Percentiles rank a stretch among this genome's conserved stretches.
phyloP scores from a whole-genome alignment of 1,284 basidiomycete genomes.

The Leccinum fallax region DNA sequence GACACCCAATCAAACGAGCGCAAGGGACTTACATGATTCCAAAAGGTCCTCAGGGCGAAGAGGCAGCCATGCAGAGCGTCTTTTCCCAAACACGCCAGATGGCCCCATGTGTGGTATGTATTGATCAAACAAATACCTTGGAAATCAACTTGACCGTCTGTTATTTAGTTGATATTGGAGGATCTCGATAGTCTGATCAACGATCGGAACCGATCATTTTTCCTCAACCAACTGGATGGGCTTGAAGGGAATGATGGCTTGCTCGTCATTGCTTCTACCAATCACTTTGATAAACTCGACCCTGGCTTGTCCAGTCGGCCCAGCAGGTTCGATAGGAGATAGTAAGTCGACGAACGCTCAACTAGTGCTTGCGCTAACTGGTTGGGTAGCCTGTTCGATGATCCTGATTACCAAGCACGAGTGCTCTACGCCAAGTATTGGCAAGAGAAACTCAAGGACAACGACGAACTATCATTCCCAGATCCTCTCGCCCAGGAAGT shows the following conservation, averaged over 20 bases:
- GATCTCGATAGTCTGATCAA: conserved; percentile 83
- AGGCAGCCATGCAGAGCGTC: conserved; percentile 61
- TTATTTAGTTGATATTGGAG: conserved; percentile 56
- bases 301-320: conserved; percentile 74
- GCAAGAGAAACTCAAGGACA: conserved; percentile 70
- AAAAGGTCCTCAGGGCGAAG: conserved; percentile 65
- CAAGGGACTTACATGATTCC: conserved; percentile 3
- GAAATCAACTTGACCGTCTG: background rate
- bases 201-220: conserved; percentile 77
- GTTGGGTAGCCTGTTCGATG: conserved; percentile 56
- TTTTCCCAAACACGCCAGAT: conserved; percentile 68
- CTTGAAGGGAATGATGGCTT: conserved; percentile 76
- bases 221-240: conserved; percentile 82
- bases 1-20: background rate
- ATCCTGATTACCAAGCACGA: conserved; percentile 66
- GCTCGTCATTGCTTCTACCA: conserved; percentile 79
- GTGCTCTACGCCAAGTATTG: conserved; percentile 71
- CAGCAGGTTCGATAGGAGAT: conserved; percentile 84
- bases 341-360: conserved; percentile 47
- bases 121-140: background rate
- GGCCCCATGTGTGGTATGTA: conserved; percentile 68
- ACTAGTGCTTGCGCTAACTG: conserved; percentile 2
- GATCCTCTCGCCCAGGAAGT: conserved; percentile 62
- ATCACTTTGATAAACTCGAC: conserved; percentile 80
- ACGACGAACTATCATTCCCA: conserved; percentile 64